Conservation (phyloP, 768 basidiomycete genomes). For the Boletus rubescentipes region DNA sequence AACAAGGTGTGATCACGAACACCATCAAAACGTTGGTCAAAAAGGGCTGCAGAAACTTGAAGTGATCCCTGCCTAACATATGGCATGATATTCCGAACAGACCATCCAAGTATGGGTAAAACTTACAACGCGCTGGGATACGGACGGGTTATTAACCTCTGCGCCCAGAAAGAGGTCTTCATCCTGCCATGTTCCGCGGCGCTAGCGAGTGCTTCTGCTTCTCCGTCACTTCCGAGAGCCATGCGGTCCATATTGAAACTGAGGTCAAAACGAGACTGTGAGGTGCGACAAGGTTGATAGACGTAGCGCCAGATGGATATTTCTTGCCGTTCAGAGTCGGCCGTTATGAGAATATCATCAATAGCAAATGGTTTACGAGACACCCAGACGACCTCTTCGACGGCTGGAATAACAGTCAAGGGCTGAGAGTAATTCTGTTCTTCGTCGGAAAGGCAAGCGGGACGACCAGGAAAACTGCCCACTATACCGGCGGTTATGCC, state of each 20-base stretch:
- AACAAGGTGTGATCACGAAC: conserved; percentile 49
- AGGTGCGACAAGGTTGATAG: conserved; percentile 48
- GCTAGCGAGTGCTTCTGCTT: conserved; percentile 39
- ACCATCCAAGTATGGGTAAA: not conserved
- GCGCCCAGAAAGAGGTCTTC: conserved; percentile 74
- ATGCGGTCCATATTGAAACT: conserved; percentile 66
- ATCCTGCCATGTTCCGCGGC: conserved; percentile 61
- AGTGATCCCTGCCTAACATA: conserved; percentile 16
- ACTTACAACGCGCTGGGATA: conserved; percentile 52
- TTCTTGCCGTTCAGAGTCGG: conserved; percentile 50
- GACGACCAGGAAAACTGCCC: conserved; percentile 38
- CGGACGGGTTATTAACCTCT: conserved; percentile 52
- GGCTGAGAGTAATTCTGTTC: conserved; percentile 51
- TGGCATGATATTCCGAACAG: conserved; percentile 1
- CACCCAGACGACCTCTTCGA: conserved; percentile 66
- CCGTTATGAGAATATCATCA: conserved; percentile 56
- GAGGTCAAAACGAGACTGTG: conserved; percentile 52
- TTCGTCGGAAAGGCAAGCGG: conserved; percentile 49
- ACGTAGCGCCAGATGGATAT: conserved; percentile 74
- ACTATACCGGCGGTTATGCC: conserved; percentile 64
- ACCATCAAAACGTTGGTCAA: conserved; percentile 68
- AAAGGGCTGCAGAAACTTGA: conserved; percentile 53
- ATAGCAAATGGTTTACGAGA: conserved; percentile 44
- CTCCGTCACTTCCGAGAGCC: conserved; percentile 54
- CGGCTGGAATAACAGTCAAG: conserved; percentile 54